Base-by-base conservation (phyloP, 2,329 filamentous ascomycete genomes). In the Arthrobotrys entomopaga region DNA sequence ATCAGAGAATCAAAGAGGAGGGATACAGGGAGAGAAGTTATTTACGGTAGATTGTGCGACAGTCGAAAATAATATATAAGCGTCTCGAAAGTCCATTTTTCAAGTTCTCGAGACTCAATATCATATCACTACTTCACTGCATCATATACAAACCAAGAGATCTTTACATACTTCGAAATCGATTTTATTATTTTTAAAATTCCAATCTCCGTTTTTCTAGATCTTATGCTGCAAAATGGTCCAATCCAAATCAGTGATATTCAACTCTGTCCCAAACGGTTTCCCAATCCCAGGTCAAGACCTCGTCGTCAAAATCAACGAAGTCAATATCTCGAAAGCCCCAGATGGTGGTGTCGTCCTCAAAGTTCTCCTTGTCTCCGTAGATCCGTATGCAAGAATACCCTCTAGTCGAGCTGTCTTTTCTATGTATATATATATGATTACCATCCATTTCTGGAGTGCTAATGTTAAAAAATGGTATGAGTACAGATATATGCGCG, bases 311-410 rank as follows among this genome's bases (percentile, higher is more conserved):
- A 90, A 95, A 81, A 82, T 85, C 77, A 86, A 86, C 72, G 84
- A 87, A 19, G 88, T 93, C 77, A 91, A 95, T 80, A 82, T 89
- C 77, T 82, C 87, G 22, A 84, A 86, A 58, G 80, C 86, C 3
- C 85, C 88, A 22, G 81, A 86, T 50, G 90, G 90, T 76, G 89
- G 92, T 46, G 81, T 96, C 56, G 87, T 87, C 34, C 82, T 90
- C 77, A 87, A 92, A 83, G 87, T 90, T 78, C 86, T 90, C 79
- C 92, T 90, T 81, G 85, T 88, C 77, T 93, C 91, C 46, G 90
- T 90, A 82, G 92, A 96, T 81, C 92, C 92, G 1, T 76, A 71
- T 2, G 71, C n/a, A 54, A 7, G 6, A 34, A 34, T 34, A 22
- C 6, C 38, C 43, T 22, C 26, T 13, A 58, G 29, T 11, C 40